phyloP scores from a whole-genome alignment of 805 yeast species.

The Wickerhamomyces bovis region DNA sequence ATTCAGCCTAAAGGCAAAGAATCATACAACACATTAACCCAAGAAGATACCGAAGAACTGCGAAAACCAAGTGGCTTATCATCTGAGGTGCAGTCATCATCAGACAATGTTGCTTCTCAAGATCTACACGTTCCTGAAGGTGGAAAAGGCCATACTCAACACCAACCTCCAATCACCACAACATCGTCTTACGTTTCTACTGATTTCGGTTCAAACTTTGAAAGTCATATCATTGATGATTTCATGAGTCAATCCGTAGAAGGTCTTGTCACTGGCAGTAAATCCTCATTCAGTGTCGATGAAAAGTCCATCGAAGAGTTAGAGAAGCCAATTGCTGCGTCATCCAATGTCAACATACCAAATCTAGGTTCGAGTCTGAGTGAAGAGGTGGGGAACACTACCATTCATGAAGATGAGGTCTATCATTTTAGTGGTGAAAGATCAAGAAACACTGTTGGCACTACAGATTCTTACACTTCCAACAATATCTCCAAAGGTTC shows the following conservation, averaged over 20 bases:
- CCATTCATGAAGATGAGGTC: slow-evolving; percentile 15
- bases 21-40: not conserved
- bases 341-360: slow-evolving; percentile 23
- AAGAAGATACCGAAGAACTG: not conserved
- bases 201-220: slow-evolving; percentile 17
- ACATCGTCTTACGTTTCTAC: slow-evolving; percentile 15
- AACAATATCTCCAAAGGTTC: slow-evolving; percentile 4
- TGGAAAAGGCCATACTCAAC: not conserved
- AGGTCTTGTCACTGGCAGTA: slow-evolving; percentile 4
- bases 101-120: slow-evolving; percentile 11
- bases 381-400: slow-evolving; percentile 21
- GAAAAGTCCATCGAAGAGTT: slow-evolving; percentile 8
- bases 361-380: slow-evolving; percentile 17
- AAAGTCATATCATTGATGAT: slow-evolving; percentile 21
- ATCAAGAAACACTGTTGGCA: slow-evolving; percentile 1
- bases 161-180: not conserved
- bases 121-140: not conserved
- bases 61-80: not conserved
- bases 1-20: slow-evolving; percentile 4
- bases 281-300: slow-evolving; percentile 2
- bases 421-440: slow-evolving; percentile 5
- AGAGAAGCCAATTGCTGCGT: slow-evolving; percentile 25
- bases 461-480: slow-evolving; percentile 12
- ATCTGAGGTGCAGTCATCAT: slow-evolving; percentile 5
- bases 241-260: slow-evolving; percentile 19